Conservation (phyloP, 164 flowering plant genomes). For the Aristolochia contorta region DNA sequence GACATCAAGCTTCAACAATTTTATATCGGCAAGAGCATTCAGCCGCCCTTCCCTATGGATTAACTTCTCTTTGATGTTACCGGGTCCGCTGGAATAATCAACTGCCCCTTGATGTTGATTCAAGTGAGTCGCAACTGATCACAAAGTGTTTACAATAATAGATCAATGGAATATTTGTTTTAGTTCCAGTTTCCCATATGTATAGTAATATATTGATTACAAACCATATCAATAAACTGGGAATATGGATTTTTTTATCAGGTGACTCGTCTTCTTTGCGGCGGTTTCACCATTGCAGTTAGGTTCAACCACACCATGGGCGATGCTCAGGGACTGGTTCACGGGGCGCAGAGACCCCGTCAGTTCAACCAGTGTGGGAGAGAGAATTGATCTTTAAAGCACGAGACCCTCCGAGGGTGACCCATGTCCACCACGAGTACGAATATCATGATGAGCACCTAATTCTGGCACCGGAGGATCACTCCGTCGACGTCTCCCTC, state of each 20-base stretch:
- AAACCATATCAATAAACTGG: too few relatives aligned
- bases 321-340: constrained; percentile 22
- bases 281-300: constrained; percentile 25
- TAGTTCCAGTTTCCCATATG: too few relatives aligned
- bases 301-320: constrained; percentile 29
- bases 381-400: constrained; percentile 17
- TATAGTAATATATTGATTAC: too few relatives aligned
- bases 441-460: too few relatives aligned
- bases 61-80: constrained; percentile 29
- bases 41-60: constrained; percentile 34
- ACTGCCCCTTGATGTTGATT: constrained; percentile 11
- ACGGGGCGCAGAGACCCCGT: constrained; percentile 17
- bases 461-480: neutral
- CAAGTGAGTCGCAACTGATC: constrained; percentile 8
- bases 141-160: too few relatives aligned
- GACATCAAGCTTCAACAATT: constrained; percentile 17
- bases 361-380: constrained; percentile 24
- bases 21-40: constrained; percentile 21
- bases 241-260: neutral
- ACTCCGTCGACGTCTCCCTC: too few relatives aligned
- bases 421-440: constrained; percentile 19
- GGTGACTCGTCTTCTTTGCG: constrained; percentile 47
- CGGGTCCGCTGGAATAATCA: constrained; percentile 21
- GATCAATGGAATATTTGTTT: neutral
- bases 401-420: constrained; percentile 13